phyloP scores from a whole-genome alignment of 345 rosid genomes.

The Pugionium dolabratum region DNA sequence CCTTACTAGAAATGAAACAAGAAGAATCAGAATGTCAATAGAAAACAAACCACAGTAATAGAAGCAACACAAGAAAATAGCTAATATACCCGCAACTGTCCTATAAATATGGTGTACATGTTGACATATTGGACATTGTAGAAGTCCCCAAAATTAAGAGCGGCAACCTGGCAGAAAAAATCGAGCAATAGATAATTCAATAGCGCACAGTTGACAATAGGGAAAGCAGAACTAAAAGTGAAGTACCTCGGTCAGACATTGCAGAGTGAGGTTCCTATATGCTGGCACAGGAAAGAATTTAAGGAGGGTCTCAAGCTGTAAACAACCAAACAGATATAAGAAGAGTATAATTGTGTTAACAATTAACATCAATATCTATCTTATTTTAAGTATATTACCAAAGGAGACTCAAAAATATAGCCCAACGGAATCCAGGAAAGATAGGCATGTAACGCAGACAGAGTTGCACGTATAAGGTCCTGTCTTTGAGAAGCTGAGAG shows the following conservation, averaged over 20 bases:
- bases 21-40: constrained; percentile 1
- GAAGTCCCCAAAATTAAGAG: constrained; percentile 87
- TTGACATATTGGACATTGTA: constrained; percentile 77
- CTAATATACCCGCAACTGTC: constrained; percentile 73
- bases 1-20: constrained; percentile 15
- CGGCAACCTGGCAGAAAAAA: constrained; percentile 69
- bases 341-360: constrained; percentile 27
- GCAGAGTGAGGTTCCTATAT: constrained; percentile 91
- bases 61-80: constrained; percentile 12
- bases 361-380: constrained; percentile 27
- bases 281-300: constrained; percentile 79
- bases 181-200: constrained; percentile 4
- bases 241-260: constrained; percentile 91
- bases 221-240: constrained; percentile 10
- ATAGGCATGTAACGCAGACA: constrained; percentile 96
- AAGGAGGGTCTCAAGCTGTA: constrained; percentile 90
- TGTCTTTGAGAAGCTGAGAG: constrained; percentile 94
- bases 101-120: constrained; percentile 78
- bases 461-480: constrained; percentile 91
- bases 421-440: constrained; percentile 99
- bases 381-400: constrained; percentile 54
- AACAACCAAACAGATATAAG: constrained; percentile 33
- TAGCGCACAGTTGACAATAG: constrained; percentile 11
- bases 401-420: constrained; percentile 95
- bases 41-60: not conserved